phyloP scores from a whole-genome alignment of 2,329 filamentous ascomycete genomes.

The Fusarium albidum region DNA sequence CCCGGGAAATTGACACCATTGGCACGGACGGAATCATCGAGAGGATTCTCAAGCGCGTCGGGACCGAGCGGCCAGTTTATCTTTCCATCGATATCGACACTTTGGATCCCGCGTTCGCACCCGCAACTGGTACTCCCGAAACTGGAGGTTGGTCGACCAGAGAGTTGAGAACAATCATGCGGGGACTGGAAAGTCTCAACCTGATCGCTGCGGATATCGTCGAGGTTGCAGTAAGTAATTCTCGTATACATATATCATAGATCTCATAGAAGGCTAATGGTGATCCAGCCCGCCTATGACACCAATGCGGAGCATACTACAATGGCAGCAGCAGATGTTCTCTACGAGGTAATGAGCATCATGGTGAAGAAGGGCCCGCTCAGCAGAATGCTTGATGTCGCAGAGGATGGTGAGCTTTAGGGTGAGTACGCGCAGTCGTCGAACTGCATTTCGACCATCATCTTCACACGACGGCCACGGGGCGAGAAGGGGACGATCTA shows the following conservation, averaged over 20 bases:
- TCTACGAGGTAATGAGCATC: slow-evolving; percentile 82
- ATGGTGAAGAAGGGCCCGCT: slow-evolving; percentile 83
- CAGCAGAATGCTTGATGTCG: slow-evolving; percentile 52
- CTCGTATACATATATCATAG: rapidly evolving
- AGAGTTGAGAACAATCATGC: slow-evolving; percentile 75
- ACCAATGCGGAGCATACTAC: slow-evolving; percentile 77
- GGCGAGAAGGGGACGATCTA: too few species aligned
- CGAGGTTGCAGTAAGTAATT: slow-evolving; percentile 59
- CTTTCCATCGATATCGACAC: slow-evolving; percentile 87
- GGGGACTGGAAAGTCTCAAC: slow-evolving; percentile 74
- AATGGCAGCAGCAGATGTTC: slow-evolving; percentile 74
- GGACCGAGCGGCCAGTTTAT: slow-evolving; percentile 78
- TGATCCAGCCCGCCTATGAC: slow-evolving; percentile 68
- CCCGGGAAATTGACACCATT: slow-evolving; percentile 58
- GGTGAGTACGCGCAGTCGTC: neutral
- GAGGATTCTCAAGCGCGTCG: slow-evolving; percentile 78
- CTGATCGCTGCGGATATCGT: slow-evolving; percentile 76
- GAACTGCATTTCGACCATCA: too few species aligned
- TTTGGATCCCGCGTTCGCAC: slow-evolving; percentile 81
- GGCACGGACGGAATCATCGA: slow-evolving; percentile 77
- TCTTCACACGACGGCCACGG: too few species aligned
- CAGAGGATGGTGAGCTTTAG: slow-evolving; percentile 20
- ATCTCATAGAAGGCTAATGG: neutral
- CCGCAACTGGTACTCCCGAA: slow-evolving; percentile 78
- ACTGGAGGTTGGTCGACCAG: slow-evolving; percentile 79